phyloP scores from a whole-genome alignment of 2,329 filamentous ascomycete genomes.

The Aquanectria penicillioides region DNA sequence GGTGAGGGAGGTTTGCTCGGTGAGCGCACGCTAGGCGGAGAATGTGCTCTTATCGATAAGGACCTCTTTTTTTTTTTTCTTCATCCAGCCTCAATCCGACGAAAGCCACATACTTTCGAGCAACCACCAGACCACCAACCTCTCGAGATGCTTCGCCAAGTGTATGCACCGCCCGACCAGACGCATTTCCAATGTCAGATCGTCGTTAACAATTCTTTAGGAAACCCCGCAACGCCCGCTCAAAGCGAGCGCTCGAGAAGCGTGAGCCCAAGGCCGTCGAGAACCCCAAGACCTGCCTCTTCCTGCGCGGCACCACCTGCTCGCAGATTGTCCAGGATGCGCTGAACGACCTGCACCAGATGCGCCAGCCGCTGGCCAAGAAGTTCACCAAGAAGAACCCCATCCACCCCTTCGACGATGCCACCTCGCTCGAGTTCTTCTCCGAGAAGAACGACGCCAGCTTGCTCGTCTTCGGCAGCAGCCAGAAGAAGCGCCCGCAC shows the following conservation, averaged over 20 bases:
- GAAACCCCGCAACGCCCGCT: slow-evolving; percentile 79
- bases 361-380: slow-evolving; percentile 86
- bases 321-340: slow-evolving; percentile 86
- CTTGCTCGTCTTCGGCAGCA: slow-evolving; percentile 83
- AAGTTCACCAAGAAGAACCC: slow-evolving; percentile 98
- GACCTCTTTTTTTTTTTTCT: slow-evolving; percentile 39
- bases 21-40: no score
- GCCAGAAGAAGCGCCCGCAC: slow-evolving; percentile 96
- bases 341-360: slow-evolving; percentile 82
- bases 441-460: slow-evolving; percentile 94
- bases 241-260: slow-evolving; percentile 93
- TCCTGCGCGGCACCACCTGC: slow-evolving; percentile 88
- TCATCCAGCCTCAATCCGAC: slow-evolving; percentile 21
- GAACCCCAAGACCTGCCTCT: slow-evolving; percentile 89
- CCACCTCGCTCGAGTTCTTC: slow-evolving; percentile 91
- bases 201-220: slow-evolving; percentile 43
- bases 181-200: not conserved
- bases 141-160: slow-evolving; percentile 59
- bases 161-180: slow-evolving; percentile 46
- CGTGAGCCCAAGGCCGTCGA: slow-evolving; percentile 89
- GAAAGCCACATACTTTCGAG: slow-evolving; percentile 25
- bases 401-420: slow-evolving; percentile 93
- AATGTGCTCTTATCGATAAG: slow-evolving; percentile 50
- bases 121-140: slow-evolving; percentile 17
- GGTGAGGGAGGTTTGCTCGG: no score